Conservation (phyloP, 331 rosid species). For the Arachis monticola region DNA sequence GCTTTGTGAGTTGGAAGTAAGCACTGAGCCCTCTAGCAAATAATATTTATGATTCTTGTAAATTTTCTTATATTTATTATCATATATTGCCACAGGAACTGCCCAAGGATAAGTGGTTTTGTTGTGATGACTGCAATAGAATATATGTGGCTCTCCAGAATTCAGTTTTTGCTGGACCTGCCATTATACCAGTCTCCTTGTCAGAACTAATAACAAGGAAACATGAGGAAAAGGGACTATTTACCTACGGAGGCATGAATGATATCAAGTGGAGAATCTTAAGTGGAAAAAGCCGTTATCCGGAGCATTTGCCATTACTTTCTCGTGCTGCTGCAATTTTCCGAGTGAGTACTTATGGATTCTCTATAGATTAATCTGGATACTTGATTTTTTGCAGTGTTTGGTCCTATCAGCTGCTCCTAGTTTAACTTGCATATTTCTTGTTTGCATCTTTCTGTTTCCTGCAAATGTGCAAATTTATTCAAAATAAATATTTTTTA, state of each 20-base stretch:
- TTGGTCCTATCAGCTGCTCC: conserved; percentile 12
- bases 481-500: too few species aligned
- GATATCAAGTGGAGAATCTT: conserved; percentile 90
- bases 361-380: conserved; percentile 14
- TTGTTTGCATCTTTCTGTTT: neutral
- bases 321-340: conserved; percentile 96
- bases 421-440: conserved; percentile 6
- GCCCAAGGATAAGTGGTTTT: conserved; percentile 98
- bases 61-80: conserved; percentile 34
- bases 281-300: conserved; percentile 92
- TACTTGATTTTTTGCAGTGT: conserved; percentile 18
- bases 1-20: conserved; percentile 81
- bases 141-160: conserved; percentile 73
- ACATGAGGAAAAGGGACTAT: conserved; percentile 74
- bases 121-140: conserved; percentile 82
- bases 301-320: conserved; percentile 89
- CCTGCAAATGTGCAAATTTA: conserved; percentile 22
- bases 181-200: conserved; percentile 60
- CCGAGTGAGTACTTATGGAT: conserved; percentile 62
- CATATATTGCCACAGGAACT: conserved; percentile 65
- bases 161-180: conserved; percentile 74
- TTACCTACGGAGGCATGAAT: conserved; percentile 51
- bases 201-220: conserved; percentile 62
- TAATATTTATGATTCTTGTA: conserved; percentile 33
- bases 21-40: conserved; percentile 37